Evolutionary conservation across 2,329 filamentous ascomycete species (phyloP).

Genomic region (Myriosclerotinia curreyana): DNA sequence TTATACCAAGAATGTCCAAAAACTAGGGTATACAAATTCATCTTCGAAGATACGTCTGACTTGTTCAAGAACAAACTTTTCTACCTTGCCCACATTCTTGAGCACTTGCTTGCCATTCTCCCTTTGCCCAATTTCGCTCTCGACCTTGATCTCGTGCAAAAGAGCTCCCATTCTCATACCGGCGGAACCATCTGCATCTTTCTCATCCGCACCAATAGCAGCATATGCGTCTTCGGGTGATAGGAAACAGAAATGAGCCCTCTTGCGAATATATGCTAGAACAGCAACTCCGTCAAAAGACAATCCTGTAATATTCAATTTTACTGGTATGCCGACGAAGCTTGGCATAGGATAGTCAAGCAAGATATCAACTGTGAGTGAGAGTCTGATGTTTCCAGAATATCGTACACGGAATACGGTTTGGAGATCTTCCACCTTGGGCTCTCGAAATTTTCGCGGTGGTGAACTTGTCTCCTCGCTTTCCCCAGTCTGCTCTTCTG

Average conservation of each 20-base stretch:
- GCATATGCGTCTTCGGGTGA: conserved; percentile 86
- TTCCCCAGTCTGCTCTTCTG: conserved; percentile 36
- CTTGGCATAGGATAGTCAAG: conserved; percentile 98
- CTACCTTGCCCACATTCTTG: conserved; percentile 98
- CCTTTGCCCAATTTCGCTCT: conserved; percentile 94
- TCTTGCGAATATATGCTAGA: conserved; percentile 82
- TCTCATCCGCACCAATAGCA: conserved; percentile 49
- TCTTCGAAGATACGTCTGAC: conserved; percentile 97
- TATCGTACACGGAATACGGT: conserved; percentile 90
- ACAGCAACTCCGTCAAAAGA: conserved; percentile 95
- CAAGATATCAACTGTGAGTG: conserved; percentile 89
- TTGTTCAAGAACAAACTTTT: conserved; percentile 94
- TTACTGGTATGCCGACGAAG: conserved; percentile 92
- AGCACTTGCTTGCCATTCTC: conserved; percentile 90
- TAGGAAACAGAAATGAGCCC: conserved; percentile 91
- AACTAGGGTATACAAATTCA: conserved; percentile 97
- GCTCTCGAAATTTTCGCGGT: conserved; percentile 62
- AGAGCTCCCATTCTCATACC: conserved; percentile 63
- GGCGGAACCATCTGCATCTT: conserved; percentile 31
- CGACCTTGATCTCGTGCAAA: conserved; percentile 88
- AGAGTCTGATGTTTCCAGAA: conserved; percentile 79
- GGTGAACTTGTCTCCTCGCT: conserved; percentile 40
- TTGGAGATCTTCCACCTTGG: conserved; percentile 81
- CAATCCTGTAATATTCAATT: conserved; percentile 90
- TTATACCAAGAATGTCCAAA: conserved; percentile 92